Evolutionary conservation across 352 stramenopile genomes (phyloP), one percentile per base, ranked within the genome.

Genomic region (Elongisporangium anandrum): DNA sequence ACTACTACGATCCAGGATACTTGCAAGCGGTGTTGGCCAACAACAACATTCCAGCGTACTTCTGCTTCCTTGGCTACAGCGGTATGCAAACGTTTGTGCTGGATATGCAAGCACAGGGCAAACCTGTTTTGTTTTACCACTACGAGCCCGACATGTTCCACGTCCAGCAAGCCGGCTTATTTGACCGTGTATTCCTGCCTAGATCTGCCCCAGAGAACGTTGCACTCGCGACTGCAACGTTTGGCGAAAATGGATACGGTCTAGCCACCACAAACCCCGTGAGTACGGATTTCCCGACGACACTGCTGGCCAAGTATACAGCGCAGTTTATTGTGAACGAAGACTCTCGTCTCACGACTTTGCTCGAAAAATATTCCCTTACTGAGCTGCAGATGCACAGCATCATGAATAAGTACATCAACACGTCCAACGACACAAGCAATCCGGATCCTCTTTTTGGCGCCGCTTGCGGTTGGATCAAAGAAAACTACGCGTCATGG

Each of bases 71-170:
- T 6, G 66, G 66, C 4, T 68, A 70, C 22, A 29, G 8, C 10
- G 60, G 39, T n/a, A 47, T 53, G 6, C 4, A 61, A 7, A 22
- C 48, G 1, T 70, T 64, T 41, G 63, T 58, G 5, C 20, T 71
- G 4, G 52, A 68, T 0, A 56, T 54, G 52, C 58, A 73, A 52
- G 49, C 52, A 4, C 66, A 62, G 12, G 22, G 23, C 2, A 22
- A 49, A 8, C 64, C 69, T 0, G 61, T 81, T 2, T 22, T 73
- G 7, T 86, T 86, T 38, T 84, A 81, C 50, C 64, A 84, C 51
- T 86, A 70, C 56, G 76, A 84, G 53, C 76, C 73, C 3, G 73
- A 83, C n/a, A 50, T 62, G 53, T 79, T 80, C 50, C 64, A 77
- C 38, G 60, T 69, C 16, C 12, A 68, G 10, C 16, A 84, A 54